phyloP scores from a whole-genome alignment of 345 rosid genomes.

The Ailanthus altissimus region DNA sequence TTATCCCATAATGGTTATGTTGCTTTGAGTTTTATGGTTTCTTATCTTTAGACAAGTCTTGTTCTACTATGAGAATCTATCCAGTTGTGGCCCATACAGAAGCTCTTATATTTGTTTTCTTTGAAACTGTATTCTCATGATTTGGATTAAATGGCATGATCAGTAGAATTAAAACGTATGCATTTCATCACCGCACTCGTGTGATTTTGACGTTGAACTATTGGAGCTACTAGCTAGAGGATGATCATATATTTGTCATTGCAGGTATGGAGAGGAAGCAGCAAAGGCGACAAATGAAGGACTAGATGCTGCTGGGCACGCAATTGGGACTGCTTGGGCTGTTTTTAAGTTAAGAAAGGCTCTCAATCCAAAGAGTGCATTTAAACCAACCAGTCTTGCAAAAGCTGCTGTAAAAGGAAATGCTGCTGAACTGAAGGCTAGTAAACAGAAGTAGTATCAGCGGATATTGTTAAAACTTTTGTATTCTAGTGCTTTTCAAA shows the following conservation, averaged over 20 bases:
- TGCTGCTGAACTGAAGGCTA: conserved; percentile 43
- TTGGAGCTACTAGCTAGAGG: background rate
- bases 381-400: conserved; percentile 67
- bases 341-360: conserved; percentile 90
- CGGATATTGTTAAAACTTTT: too few relatives aligned
- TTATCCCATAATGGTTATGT: conserved; percentile 8
- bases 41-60: background rate
- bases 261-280: conserved; percentile 83
- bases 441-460: conserved; percentile 31
- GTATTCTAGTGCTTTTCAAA: too few relatives aligned
- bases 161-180: too few relatives aligned
- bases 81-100: background rate
- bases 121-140: background rate
- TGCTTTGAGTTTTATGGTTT: background rate
- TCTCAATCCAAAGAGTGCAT: conserved; percentile 69
- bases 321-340: conserved; percentile 89
- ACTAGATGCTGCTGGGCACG: conserved; percentile 87
- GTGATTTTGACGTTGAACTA: background rate
- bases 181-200: background rate
- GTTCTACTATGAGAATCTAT: conserved; percentile 8
- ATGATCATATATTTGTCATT: background rate
- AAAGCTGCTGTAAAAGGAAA: conserved; percentile 63
- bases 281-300: conserved; percentile 70
- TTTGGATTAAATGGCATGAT: too few relatives aligned
- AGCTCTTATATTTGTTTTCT: background rate